Evolutionary conservation across 2,329 filamentous ascomycete genomes (phyloP), one percentile per base, ranked within the genome.

Genomic region (Eutypa lata): DNA sequence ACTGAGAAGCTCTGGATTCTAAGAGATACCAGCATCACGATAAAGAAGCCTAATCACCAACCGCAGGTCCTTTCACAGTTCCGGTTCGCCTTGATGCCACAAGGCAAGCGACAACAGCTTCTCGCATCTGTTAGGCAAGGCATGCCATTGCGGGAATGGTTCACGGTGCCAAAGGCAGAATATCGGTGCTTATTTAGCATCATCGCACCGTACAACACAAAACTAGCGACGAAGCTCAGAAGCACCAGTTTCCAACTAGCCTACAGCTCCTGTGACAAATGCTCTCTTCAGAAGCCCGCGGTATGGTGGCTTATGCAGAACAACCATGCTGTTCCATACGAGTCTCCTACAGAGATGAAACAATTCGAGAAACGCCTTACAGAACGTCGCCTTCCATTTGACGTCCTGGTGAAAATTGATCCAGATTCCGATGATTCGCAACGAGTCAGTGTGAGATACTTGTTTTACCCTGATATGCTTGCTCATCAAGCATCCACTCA

Each of bases 341-440:
- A 55, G 18, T 18, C 33, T 16, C 55, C 52, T 7, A n/a, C 53
- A 1, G 56, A 53, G 7, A 61, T 60, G 35, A 50, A 48, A 2
- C 28, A 22, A 2, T 57, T 55, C 22, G 59, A 61, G 13, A 19
- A 18, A 2, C 3, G 50, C 3, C 28, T 43, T 3, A 57, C 51
- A 45, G 14, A 28, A 1, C 49, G 49, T 21, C 33, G 45, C 6
- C 47, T 49, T 1, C 24, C 45, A 0, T 57, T 63, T 10, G 51
- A 57, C 37, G 33, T 53, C 14, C 53, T 55, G 22, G 40, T 55
- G 1, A 50, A 47, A 24, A 24, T 52, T 7, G 7, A 11, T 16
- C 14, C 8, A 7, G 13, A 22, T 8, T n/a, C 3, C 11, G 7
- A 26, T 10, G 13, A 7, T 11, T 33, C 24, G 6, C 1, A 43